A percentile compares a stretch with the other conserved stretches of the same genome.
phyloP scores from a whole-genome alignment of 352 stramenopile genomes.

The Phytophthora idaei region DNA sequence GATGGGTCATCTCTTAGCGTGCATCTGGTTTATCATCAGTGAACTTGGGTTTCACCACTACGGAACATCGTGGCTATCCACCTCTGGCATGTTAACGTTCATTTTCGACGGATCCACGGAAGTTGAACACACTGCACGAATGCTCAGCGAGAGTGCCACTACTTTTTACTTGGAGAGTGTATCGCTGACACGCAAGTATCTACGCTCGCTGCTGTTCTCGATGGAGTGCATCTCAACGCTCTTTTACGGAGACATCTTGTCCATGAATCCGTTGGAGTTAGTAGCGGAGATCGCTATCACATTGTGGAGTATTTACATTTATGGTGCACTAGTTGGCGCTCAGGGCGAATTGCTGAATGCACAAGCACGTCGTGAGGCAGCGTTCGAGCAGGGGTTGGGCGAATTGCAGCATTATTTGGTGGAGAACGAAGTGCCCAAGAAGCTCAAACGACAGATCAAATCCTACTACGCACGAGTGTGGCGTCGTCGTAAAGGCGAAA shows the following conservation, averaged over 20 bases:
- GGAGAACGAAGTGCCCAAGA: constrained; percentile 73
- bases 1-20: constrained; percentile 72
- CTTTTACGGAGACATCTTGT: constrained; percentile 75
- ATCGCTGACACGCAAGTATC: constrained; percentile 61
- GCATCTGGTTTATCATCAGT: constrained; percentile 60
- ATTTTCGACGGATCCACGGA: constrained; percentile 12
- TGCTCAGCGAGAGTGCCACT: constrained; percentile 24
- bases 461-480: constrained; percentile 75
- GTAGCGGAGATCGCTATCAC: constrained; percentile 64
- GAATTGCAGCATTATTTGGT: constrained; percentile 78
- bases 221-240: constrained; percentile 74
- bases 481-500: constrained; percentile 53
- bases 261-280: constrained; percentile 70
- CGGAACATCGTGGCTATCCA: constrained; percentile 64
- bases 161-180: constrained; percentile 30
- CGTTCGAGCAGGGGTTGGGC: constrained; percentile 67
- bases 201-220: constrained; percentile 67
- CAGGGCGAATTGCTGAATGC: constrained; percentile 62
- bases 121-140: constrained; percentile 15
- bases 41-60: constrained; percentile 50
- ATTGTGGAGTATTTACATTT: constrained; percentile 75
- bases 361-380: constrained; percentile 48
- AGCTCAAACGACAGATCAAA: constrained; percentile 76
- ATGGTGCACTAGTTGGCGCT: constrained; percentile 63
- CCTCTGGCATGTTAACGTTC: constrained; percentile 56